Percentiles rank a stretch among this genome's conserved stretches.
Conservation (phyloP, 257 asterid species). For the Ilex aquifolium region DNA sequence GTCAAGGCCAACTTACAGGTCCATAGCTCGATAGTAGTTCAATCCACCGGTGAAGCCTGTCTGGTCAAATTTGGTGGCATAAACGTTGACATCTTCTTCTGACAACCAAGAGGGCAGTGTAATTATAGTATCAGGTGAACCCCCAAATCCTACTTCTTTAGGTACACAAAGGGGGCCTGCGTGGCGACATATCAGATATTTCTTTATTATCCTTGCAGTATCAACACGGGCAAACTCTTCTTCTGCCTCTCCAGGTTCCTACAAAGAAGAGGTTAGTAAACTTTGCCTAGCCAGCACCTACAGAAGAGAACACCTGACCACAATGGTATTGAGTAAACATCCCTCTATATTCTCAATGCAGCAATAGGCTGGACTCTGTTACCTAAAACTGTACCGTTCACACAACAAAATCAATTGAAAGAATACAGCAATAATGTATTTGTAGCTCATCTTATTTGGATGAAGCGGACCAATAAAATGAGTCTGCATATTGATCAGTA, state of each 20-base stretch:
- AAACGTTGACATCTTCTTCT: conserved; percentile 67
- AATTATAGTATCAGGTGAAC: conserved; percentile 47
- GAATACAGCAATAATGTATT: too few species aligned
- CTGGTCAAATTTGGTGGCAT: conserved; percentile 52
- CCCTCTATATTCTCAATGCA: not conserved
- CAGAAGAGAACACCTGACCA: too few species aligned
- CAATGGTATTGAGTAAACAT: too few species aligned
- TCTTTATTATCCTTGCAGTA: conserved; percentile 1
- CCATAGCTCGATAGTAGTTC: conserved; percentile 85
- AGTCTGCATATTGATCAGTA: too few species aligned
- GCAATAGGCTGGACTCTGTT: not conserved
- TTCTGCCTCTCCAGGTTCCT: conserved; percentile 4
- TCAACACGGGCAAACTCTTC: not conserved
- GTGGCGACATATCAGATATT: not conserved
- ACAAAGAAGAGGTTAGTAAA: not conserved
- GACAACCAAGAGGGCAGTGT: conserved; percentile 80
- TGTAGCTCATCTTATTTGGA: too few species aligned
- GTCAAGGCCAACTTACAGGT: conserved; percentile 50
- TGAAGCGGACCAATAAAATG: too few species aligned
- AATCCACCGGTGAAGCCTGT: conserved; percentile 89
- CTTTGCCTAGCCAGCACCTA: too few species aligned
- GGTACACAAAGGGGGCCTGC: conserved; percentile 43
- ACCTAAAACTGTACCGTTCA: not conserved
- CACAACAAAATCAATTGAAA: not conserved
- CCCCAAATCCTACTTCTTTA: conserved; percentile 62